A percentile compares a stretch with the other conserved stretches of the same genome.
These are phyloP conservation scores for Penicillium concentricum DNA, from an alignment of 2,329 filamentous ascomycete genomes.

Conservation along the genomic window DNA sequence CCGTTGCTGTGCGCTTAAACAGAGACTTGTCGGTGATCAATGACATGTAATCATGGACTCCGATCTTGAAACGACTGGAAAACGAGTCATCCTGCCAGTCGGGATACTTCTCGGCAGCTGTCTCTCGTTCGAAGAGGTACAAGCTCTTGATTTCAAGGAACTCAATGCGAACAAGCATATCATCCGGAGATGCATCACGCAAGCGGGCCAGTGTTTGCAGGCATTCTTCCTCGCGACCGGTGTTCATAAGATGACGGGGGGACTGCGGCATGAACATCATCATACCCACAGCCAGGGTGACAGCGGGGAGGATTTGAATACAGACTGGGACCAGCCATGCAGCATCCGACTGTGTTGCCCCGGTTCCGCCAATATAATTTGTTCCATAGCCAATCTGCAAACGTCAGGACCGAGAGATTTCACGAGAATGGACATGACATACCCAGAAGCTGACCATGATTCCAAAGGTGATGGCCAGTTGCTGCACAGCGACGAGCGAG, in stretches of 20 bases:
- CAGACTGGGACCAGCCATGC: constrained; percentile 74
- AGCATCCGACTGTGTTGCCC: constrained; percentile 58
- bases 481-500: constrained; percentile 43
- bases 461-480: constrained; percentile 46
- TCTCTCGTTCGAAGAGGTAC: constrained; percentile 70
- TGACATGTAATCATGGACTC: constrained; percentile 45
- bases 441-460: constrained; percentile 47
- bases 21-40: constrained; percentile 36
- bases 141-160: constrained; percentile 77
- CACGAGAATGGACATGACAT: constrained; percentile 4
- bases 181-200: constrained; percentile 61
- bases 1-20: constrained; percentile 36
- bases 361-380: constrained; percentile 66
- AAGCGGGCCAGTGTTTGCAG: constrained; percentile 61
- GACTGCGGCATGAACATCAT: constrained; percentile 73
- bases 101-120: constrained; percentile 65
- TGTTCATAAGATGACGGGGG: constrained; percentile 70
- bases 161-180: constrained; percentile 71
- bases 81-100: constrained; percentile 60
- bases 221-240: constrained; percentile 66
- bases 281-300: constrained; percentile 68
- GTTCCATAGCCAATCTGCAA: constrained; percentile 43
- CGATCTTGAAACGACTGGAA: constrained; percentile 65
- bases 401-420: constrained; percentile 8
- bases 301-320: constrained; percentile 67